phyloP scores from a whole-genome alignment of 2,329 filamentous ascomycete species.

The Hypoxylon rubiginosum region DNA sequence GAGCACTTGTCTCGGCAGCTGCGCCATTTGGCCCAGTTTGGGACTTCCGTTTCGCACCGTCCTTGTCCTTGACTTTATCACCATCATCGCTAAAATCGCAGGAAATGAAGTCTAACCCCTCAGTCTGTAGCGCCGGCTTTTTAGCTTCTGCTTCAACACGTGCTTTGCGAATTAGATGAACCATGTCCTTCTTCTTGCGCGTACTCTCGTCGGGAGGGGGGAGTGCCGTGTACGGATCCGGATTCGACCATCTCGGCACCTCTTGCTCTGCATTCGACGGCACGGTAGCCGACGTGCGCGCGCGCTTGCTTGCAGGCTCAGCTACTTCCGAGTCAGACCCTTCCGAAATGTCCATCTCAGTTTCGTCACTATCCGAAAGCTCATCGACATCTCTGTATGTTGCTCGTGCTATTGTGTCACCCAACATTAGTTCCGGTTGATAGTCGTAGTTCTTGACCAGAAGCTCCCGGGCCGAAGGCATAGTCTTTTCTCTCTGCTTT shows the following conservation, averaged over 20 bases:
- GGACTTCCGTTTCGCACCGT: background rate
- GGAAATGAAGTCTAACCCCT: slow-evolving; percentile 89
- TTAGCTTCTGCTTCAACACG: slow-evolving; percentile 71
- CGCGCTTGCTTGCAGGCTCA: slow-evolving; percentile 61
- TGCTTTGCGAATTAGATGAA: slow-evolving; percentile 92
- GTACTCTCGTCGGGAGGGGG: slow-evolving; percentile 81
- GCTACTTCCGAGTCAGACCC: slow-evolving; percentile 58
- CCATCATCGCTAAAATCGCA: slow-evolving; percentile 76
- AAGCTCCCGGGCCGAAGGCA: slow-evolving; percentile 58
- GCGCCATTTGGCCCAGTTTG: background rate
- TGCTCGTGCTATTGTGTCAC: slow-evolving; percentile 59
- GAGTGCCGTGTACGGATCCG: slow-evolving; percentile 90
- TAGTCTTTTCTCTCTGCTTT: slow-evolving; percentile 30
- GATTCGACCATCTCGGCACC: slow-evolving; percentile 91
- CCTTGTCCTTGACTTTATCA: slow-evolving; percentile 49
- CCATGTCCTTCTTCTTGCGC: slow-evolving; percentile 85
- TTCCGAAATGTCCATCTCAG: slow-evolving; percentile 74
- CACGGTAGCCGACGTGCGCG: slow-evolving; percentile 50
- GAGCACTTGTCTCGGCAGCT: slow-evolving; percentile 1
- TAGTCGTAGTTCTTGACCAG: slow-evolving; percentile 59
- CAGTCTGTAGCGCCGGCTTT: slow-evolving; percentile 65
- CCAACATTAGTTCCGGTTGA: slow-evolving; percentile 61
- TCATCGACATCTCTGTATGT: slow-evolving; percentile 70
- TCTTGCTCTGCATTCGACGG: slow-evolving; percentile 58
- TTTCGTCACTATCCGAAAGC: slow-evolving; percentile 73